Percentiles rank a stretch among this genome's conserved stretches.
phyloP scores from a whole-genome alignment of 495 filamentous ascomycete genomes.

The Neurospora africana region DNA sequence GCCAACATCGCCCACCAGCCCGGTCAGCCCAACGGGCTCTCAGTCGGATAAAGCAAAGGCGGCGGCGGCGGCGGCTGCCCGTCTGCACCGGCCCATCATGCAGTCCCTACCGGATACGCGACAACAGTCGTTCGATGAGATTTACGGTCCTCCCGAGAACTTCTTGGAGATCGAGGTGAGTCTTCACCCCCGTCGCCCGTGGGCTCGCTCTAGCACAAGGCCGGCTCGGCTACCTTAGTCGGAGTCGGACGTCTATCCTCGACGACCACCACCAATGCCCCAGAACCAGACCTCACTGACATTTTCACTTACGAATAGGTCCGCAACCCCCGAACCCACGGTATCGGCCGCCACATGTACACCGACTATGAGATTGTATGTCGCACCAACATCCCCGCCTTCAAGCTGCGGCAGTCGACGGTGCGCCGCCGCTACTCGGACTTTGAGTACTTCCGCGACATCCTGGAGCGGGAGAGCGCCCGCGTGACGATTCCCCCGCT shows the following conservation, averaged over 20 bases:
- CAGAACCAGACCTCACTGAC: background rate
- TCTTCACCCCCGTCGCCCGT: background rate
- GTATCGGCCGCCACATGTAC: slow-evolving; percentile 91
- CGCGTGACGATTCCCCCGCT: slow-evolving; percentile 92
- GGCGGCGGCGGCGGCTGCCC: slow-evolving; percentile 27
- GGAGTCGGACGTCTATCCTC: background rate
- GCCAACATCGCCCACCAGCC: slow-evolving; percentile 24
- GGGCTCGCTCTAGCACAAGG: background rate
- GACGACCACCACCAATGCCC: background rate
- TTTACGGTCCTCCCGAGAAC: slow-evolving; percentile 97
- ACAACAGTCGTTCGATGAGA: slow-evolving; percentile 94
- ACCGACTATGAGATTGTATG: slow-evolving; percentile 97
- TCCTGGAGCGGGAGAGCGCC: slow-evolving; percentile 88
- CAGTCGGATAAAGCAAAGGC: slow-evolving; percentile 5
- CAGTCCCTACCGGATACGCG: slow-evolving; percentile 77
- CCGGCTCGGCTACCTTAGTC: background rate
- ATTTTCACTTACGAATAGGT: slow-evolving; percentile 45
- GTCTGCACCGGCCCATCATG: slow-evolving; percentile 49
- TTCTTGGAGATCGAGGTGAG: slow-evolving; percentile 94
- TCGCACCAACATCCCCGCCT: slow-evolving; percentile 96
- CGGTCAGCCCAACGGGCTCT: background rate
- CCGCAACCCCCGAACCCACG: slow-evolving; percentile 88
- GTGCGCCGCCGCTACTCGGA: slow-evolving; percentile 93
- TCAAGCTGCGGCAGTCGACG: slow-evolving; percentile 72
- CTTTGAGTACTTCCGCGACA: slow-evolving; percentile 98